phyloP scores from a whole-genome alignment of 129 eudicot species.

The Saussurea involucrata region DNA sequence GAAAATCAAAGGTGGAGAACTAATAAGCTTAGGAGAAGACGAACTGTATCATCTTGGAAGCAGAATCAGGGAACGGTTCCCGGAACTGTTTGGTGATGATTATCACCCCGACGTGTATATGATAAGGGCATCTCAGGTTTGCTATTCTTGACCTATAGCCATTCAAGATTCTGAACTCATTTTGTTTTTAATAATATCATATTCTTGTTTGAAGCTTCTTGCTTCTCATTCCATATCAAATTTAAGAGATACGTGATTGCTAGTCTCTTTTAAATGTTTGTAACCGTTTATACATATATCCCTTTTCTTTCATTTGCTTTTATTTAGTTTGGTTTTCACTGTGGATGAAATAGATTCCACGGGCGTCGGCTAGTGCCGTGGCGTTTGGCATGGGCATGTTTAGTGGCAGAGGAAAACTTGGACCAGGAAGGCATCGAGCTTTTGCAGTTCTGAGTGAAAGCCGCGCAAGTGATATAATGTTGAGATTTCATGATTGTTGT shows the following conservation, averaged over 20 bases:
- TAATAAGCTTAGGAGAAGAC: slow-evolving; percentile 73
- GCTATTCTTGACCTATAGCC: neutral
- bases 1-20: slow-evolving; percentile 79
- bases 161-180: neutral
- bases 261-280: neutral
- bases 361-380: slow-evolving; percentile 99
- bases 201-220: slow-evolving; percentile 9
- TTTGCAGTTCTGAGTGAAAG: slow-evolving; percentile 91
- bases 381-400: slow-evolving; percentile 98
- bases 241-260: neutral
- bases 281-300: neutral
- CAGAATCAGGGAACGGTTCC: slow-evolving; percentile 67
- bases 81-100: slow-evolving; percentile 51
- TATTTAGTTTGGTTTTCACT: neutral
- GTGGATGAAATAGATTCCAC: slow-evolving; percentile 52
- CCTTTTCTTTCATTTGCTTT: neutral
- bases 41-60: slow-evolving; percentile 80
- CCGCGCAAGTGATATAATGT: slow-evolving; percentile 87
- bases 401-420: slow-evolving; percentile 80
- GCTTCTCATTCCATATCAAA: neutral
- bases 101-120: slow-evolving; percentile 86
- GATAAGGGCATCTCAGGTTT: slow-evolving; percentile 87
- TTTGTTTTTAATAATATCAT: neutral
- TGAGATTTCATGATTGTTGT: slow-evolving; percentile 95
- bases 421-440: slow-evolving; percentile 81